Base-by-base conservation (phyloP, 1,284 basidiomycete genomes). In the Salmacisia buchloeana region DNA sequence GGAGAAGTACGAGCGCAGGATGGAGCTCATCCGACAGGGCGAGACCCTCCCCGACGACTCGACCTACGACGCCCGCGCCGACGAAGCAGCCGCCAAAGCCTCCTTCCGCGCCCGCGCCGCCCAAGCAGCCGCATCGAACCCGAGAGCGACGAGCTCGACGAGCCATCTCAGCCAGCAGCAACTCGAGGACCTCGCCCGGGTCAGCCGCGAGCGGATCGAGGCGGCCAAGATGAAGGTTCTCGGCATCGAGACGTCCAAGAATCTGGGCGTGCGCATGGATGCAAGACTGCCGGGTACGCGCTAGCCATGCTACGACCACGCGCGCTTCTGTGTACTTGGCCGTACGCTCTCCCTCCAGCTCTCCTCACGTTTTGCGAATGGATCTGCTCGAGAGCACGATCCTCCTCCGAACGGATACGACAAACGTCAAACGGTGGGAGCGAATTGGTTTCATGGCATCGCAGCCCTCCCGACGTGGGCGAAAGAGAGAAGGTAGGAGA, bases 141-240 rank as follows among this genome's bases (percentile, higher is more conserved):
- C n/a, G n/a, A n/a, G n/a, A n/a, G 29, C 23, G n/a, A 29, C 23
- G 13, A 31, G 29, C 9, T 10, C 45, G 43, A 25, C 18, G 52
- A 62, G 21, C 10, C 60, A 35, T 64, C 35, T 66, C 35, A 63
- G 38, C 49, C 34, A 62, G 15, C 29, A 34, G 10, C 66, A 68
- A 35, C 34, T 68, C 21, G 66, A 65, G 45, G 63, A 56, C n/a
- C 58, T 68, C 15, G 41, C 65, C 5, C 2, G 60, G 21, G 59
- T 68, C 29, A 65, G 66, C 34, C 63, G 58, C 29, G 66, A 68
- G 33, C 60, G 66, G 10, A 63, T 66, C 45, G 38, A 68, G 54
- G 63, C 54, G 36, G 64, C 23, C 2, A 68, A 66, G 56, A 65
- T 65, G 63, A 68, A 68, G 57, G 65, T 46, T 41, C 54, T 68